Evolutionary conservation across 805 yeast species (phyloP), one percentile per base, ranked within the genome.

Genomic region (Candida pseudoglaebosa): DNA sequence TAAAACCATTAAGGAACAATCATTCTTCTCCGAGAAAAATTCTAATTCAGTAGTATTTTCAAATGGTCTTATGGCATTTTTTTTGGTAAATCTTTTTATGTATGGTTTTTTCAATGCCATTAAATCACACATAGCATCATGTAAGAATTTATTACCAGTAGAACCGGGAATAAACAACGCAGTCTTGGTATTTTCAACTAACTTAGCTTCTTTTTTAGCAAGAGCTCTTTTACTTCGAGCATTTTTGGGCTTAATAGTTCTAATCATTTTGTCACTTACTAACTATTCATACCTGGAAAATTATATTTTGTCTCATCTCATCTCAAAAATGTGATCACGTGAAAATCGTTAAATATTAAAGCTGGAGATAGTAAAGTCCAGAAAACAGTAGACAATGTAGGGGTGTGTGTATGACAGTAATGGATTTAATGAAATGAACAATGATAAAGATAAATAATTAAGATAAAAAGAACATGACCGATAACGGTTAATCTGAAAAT

Each of bases 181-280:
- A 39, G 80, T 76, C 64, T 93, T 93, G 45, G 83, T 80, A 62
- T 93, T 90, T 61, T 93, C 99, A 6, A 84, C 84, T 34, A 88
- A 62, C 65, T 89, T 91, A 38, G 97, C 78, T 53, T 89, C 96
- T 52, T 80, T 83, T 54, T 84, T 84, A 46, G 89, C 95, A 47
- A 90, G 59, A 5, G 96, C 98, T 64, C 99, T 80, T 70, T 93
- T 93, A 40, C 96, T 78, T 57, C 98, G 88, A 39, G 96, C 96
- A 57, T 83, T 93, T 68, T 89, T 90, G 26, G 99, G 98, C 50
- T 88, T 83, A 13, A 52, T 44, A 28, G 32, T 40, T 40, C 44
- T 33, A 33, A 33, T 15, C 42, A 33, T 33, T 8, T 22, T 10
- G 33, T 30, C 13, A 28, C 6, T 28, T 7, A 8, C 6, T 8